Evolutionary conservation across 176 grass and related monocot genomes (phyloP).

Genomic region (Aechmea fasciata): DNA sequence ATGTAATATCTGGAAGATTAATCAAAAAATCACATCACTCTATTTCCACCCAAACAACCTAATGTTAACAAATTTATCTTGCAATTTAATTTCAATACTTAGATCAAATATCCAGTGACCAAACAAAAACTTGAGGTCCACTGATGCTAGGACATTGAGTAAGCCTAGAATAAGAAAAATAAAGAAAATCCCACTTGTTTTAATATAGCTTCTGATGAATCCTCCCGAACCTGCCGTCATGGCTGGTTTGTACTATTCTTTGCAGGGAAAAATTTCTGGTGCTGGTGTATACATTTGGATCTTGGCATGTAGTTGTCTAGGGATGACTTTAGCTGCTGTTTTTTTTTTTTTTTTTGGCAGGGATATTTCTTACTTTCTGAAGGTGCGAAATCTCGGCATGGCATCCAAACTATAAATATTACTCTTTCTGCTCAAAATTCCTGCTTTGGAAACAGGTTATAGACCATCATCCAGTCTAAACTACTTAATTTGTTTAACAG

Average conservation of each 20-base stretch:
- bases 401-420: slow-evolving; percentile 63
- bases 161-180: neutral
- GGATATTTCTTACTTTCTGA: slow-evolving; percentile 99
- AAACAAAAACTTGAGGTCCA: neutral
- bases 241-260: neutral
- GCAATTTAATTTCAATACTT: neutral
- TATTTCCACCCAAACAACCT: neutral
- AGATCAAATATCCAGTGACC: neutral
- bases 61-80: neutral
- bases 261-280: neutral
- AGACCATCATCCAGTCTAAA: neutral
- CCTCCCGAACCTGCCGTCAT: neutral
- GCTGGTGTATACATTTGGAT: neutral
- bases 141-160: neutral
- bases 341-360: slow-evolving; percentile 30
- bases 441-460: slow-evolving; percentile 93
- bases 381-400: slow-evolving; percentile 72
- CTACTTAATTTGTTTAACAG: neutral
- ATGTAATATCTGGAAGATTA: too few relatives aligned
- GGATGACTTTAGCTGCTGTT: neutral
- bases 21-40: neutral
- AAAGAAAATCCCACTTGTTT: neutral
- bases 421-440: slow-evolving; percentile 84
- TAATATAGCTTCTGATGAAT: neutral
- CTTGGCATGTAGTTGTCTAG: neutral